Base-by-base conservation (phyloP, 495 filamentous ascomycete genomes). In the Aspergillus olivimuriae region DNA sequence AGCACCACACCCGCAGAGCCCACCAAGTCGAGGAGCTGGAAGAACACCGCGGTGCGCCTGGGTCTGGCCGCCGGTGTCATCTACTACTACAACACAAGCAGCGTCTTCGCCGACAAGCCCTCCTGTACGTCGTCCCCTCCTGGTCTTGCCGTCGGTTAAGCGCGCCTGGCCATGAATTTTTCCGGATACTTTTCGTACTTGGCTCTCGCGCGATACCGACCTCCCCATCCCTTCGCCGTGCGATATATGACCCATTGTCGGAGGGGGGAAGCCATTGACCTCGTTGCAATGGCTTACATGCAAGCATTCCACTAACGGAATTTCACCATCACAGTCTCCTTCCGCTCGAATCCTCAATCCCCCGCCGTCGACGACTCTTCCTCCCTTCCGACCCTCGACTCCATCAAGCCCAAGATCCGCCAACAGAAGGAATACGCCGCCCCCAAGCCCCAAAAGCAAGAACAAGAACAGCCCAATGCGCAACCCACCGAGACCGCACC, bases 21-120 rank as follows among this genome's bases (percentile, higher is more conserved):
- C 35, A 72, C 80, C 52, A 85, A 81, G 64, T 75, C 76, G 48
- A 66, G 87, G 58, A 83, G 80, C 55, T 95, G 86, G 89, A 96
- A 87, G 75, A 86, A 77, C 53, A 74, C 78, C n/a, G 72, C 68
- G 6, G 53, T 72, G 44, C 75, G 90, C 63, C 82, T 87, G 75
- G 87, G 81, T 41, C 52, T 92, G 34, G 89, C 87, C n/a, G 68
- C 62, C 38, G 89, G 71, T 17, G 77, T 78, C n/a, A 60, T 95
- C 23, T 98, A 96, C 70, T 95, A 82, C 59, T 98, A 96, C 63
- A 90, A 89, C 66, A 96, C 89, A 31, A 89, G 81, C 60, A 76
- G 76, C 48, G 71, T 85, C 28, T 97, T 98, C 63, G 84, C 89
- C 10, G 83, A 96, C 57, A 80, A 90, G 65, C 79, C 83, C 23